These are phyloP conservation scores for Pythium myriotylum DNA, from an alignment of 352 stramenopile species.

Conservation along the genomic window DNA sequence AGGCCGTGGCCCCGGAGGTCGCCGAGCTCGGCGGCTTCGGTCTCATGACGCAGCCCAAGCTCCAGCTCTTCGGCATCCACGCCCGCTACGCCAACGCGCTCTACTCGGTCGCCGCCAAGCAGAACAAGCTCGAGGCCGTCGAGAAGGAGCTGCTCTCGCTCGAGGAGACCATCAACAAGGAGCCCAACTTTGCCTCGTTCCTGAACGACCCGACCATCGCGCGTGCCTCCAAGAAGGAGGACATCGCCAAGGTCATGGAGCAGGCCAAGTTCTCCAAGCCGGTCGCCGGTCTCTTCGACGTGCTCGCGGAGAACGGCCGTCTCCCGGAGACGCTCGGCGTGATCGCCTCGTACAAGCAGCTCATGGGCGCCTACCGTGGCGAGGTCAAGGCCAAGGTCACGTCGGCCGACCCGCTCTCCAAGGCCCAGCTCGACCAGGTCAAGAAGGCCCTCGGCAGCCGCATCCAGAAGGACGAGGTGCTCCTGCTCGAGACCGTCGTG, in stretches of 20 bases:
- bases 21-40: slow-evolving; percentile 75
- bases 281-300: slow-evolving; percentile 95
- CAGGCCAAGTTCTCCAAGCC: slow-evolving; percentile 93
- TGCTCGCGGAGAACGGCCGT: slow-evolving; percentile 96
- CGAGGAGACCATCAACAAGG: slow-evolving; percentile 81
- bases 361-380: slow-evolving; percentile 96
- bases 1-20: slow-evolving; percentile 41
- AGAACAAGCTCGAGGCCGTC: slow-evolving; percentile 78
- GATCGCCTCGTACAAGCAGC: slow-evolving; percentile 88
- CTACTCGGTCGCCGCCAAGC: slow-evolving; percentile 94
- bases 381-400: slow-evolving; percentile 97
- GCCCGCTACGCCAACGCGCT: slow-evolving; percentile 97
- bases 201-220: slow-evolving; percentile 97
- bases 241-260: slow-evolving; percentile 90
- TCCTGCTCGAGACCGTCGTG: slow-evolving; percentile 91
- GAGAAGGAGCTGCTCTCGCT: slow-evolving; percentile 90
- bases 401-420: slow-evolving; percentile 92
- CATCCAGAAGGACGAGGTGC: slow-evolving; percentile 90
- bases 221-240: slow-evolving; percentile 93
- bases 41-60: slow-evolving; percentile 85
- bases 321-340: slow-evolving; percentile 89
- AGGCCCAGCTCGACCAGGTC: slow-evolving; percentile 92
- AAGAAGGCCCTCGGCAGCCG: slow-evolving; percentile 90
- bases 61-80: slow-evolving; percentile 96
- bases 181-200: slow-evolving; percentile 92